Base-by-base conservation (phyloP, 2,329 filamentous ascomycete genomes). In the Fusarium sp. region DNA sequence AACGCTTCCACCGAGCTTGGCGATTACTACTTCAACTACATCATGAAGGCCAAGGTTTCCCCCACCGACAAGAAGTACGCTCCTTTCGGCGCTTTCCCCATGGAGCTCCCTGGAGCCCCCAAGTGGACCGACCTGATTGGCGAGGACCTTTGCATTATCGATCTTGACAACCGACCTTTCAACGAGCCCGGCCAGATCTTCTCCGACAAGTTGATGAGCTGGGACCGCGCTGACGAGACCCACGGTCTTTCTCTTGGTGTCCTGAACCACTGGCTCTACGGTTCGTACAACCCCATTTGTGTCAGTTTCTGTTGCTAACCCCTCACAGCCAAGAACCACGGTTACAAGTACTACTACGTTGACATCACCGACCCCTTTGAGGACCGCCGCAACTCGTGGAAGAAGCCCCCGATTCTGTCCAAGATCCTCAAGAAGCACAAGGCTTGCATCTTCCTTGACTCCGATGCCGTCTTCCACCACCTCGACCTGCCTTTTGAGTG, bases 291-390 rank as follows among this genome's bases (percentile, higher is more conserved):
- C 34, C 40, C 32, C 16, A 13, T 16, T 16, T 30, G 18, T 34
- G 24, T 32, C 40, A 30, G 25, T 9, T 18, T 13, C 32, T 41
- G 18, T 52, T 55, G 47, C 75, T 79, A 57, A 77, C 67, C 44
- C 18, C 27, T 61, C 37, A 32, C 64, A 82, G 81, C 82, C 72
- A 80, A 79, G 66, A 82, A 84, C 57, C 82, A 84, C 69, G 82
- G 82, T 52, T 84, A 84, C 78, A 81, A 81, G 71, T 84, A 84
- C 77, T 83, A 83, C 75, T 83, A 81, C 61, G 67, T 84, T 64
- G 77, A 80, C 41, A 79, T 79, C 34, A 70, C 68, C 44, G 78
- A 79, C 11, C 74, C 77, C 16, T 81, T 77, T 58, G 62, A 72
- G 47, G 82, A 83, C 61, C 81, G 82, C 25, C 81, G 82, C 30